A percentile compares a stretch with the other conserved stretches of the same genome.
Evolutionary conservation across 1,284 basidiomycete genomes (phyloP).

Genomic region (Tylopilus sp.): DNA sequence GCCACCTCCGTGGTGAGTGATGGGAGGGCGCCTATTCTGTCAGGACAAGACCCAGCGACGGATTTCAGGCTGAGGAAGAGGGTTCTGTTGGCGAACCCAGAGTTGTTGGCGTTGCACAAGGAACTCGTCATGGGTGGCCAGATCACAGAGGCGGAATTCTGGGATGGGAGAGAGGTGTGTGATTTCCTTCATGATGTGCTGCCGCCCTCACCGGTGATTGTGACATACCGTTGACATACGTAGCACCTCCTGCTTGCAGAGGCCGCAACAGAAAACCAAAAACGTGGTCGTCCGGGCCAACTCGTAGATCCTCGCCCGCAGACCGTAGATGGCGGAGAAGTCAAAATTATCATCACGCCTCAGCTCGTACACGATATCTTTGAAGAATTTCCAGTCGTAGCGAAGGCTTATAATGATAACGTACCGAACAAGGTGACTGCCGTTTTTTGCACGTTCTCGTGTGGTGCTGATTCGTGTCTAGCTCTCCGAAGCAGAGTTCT

Average conservation of each 20-base stretch:
- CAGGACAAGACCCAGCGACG: conserved; percentile 52
- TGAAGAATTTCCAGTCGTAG: conserved; percentile 94
- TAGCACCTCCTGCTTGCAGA: conserved; percentile 70
- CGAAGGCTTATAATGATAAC: conserved; percentile 87
- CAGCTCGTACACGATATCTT: conserved; percentile 94
- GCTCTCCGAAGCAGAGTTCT: conserved; percentile 89
- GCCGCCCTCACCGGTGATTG: not conserved
- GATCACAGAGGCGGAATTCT: conserved; percentile 89
- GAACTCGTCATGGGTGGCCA: conserved; percentile 82
- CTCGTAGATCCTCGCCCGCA: conserved; percentile 88
- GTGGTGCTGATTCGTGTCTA: conserved; percentile 31
- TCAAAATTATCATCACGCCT: conserved; percentile 88
- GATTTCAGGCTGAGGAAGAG: conserved; percentile 73
- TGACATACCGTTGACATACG: conserved; percentile 1
- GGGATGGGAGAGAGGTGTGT: conserved; percentile 85
- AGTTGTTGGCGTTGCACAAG: conserved; percentile 72
- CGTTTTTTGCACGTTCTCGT: not conserved
- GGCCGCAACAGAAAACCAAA: conserved; percentile 68
- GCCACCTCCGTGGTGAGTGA: conserved; percentile 60
- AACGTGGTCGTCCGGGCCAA: conserved; percentile 77
- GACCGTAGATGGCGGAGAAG: conserved; percentile 71
- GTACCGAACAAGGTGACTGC: conserved; percentile 73
- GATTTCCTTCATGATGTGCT: not conserved
- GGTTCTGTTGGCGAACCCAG: conserved; percentile 71
- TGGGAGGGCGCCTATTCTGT: conserved; percentile 49